Evolutionary conservation across 208 protist genomes (phyloP).

Genomic region (Trypanosoma boissoni): DNA sequence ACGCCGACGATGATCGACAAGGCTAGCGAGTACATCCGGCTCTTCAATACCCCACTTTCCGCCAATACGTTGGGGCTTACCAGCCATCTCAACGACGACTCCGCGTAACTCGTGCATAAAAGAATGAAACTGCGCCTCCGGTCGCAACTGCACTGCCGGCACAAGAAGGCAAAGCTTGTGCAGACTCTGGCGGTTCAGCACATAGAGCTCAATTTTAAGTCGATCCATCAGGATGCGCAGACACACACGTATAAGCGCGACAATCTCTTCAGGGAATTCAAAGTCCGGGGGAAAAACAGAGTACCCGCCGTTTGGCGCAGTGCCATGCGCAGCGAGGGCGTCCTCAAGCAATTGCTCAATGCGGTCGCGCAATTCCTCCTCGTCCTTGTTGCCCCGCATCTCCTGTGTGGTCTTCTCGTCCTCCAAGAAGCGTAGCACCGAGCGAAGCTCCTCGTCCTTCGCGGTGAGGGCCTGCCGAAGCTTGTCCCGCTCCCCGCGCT

Average conservation of each 20-base stretch:
- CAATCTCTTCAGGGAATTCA: slow-evolving; percentile 56
- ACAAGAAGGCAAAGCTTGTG: slow-evolving; percentile 52
- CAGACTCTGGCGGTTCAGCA: slow-evolving; percentile 66
- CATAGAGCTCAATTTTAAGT: slow-evolving; percentile 76
- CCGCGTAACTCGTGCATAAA: slow-evolving; percentile 71
- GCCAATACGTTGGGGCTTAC: slow-evolving; percentile 48
- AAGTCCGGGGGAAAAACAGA: slow-evolving; percentile 62
- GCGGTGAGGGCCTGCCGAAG: slow-evolving; percentile 28
- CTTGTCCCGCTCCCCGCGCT: slow-evolving; percentile 32
- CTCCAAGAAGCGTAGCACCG: slow-evolving; percentile 40
- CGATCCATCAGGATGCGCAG: slow-evolving; percentile 67
- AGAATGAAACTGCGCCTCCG: slow-evolving; percentile 59
- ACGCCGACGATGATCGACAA: slow-evolving; percentile 63
- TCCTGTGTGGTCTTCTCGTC: slow-evolving; percentile 24
- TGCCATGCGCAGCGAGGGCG: slow-evolving; percentile 32
- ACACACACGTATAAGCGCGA: slow-evolving; percentile 59
- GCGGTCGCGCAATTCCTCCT: slow-evolving; percentile 33
- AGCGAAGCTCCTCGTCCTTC: slow-evolving; percentile 58
- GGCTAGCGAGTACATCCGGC: slow-evolving; percentile 49
- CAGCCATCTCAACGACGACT: slow-evolving; percentile 55
- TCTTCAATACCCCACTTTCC: slow-evolving; percentile 60
- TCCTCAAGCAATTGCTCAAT: slow-evolving; percentile 56
- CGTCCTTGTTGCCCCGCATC: slow-evolving; percentile 24
- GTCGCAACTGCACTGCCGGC: slow-evolving; percentile 57
- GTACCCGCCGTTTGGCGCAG: slow-evolving; percentile 27